Evolutionary conservation across 73 alveolate species (phyloP), one percentile per base, ranked within the genome.

Genomic region (Urostyla sp.): DNA sequence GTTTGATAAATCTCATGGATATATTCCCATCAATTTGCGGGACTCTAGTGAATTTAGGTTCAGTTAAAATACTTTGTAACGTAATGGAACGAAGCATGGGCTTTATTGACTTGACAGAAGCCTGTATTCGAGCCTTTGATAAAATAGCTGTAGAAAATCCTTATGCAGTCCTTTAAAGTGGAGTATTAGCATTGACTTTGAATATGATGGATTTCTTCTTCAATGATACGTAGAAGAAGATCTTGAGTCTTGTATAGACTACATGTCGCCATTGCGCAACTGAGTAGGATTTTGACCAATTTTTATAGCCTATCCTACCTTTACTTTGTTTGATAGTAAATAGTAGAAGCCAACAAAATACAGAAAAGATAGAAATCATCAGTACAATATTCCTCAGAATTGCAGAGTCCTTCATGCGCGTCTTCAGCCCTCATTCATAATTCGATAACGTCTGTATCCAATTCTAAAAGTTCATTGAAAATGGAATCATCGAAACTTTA

Each of bases 141-240:
- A 88, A 80, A 50, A 86, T 88, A 18, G 54, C 95, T 0, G 21
- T 52, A 5, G 95, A 88, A 31, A 57, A 85, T 45, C 80, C 95
- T 35, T 35, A 55, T 26, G 77, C 89, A 10, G 51, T 88, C 18
- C 80, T 88, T 38, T 27, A 75, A 34, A 60, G 74, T 27, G 92
- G 90, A 0, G 74, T 72, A n/a, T 43, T 88, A 15, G 81, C 80
- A 16, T 23, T 60, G 0, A 38, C 82, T 30, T 52, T 88, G 35
- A 73, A 83, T 37, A 72, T 83, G 86, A 83, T 88, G 87, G 95
- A 88, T 49, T 88, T 88, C 83, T 88, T 88, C 58, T 92, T 83
- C 31, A 44, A 55, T 23, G 36, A 35, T 10, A 75, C 92, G 26
- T 69, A 88, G 59, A 73, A 50, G 35, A 63, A 80, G 11, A 75